Base-by-base conservation (phyloP, 2,329 filamentous ascomycete species). In the Diplodia mutila region DNA sequence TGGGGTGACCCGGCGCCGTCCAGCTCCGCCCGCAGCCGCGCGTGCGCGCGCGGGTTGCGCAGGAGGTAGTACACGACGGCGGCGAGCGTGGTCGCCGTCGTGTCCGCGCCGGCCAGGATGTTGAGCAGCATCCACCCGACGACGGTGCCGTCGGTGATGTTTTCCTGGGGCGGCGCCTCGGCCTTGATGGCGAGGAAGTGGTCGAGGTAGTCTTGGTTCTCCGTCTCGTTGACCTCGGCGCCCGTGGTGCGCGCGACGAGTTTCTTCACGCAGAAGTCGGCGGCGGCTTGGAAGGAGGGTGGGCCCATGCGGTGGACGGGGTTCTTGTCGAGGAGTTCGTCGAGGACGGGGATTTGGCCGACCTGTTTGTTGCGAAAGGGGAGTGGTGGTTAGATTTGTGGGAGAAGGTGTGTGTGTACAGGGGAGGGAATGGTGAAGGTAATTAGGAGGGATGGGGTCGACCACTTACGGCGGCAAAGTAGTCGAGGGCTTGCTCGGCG, bases 101-200 rank as follows among this genome's bases (percentile, higher is more conserved):
- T 81, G 21, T 81, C 80, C 59, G 72, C 73, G 68, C 76, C 76
- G 52, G 74, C 76, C 4, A 78, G 73, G 67, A 77, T 70, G 48
- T 76, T 77, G 54, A 76, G 71, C 21, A 77, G 74, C 71, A 77
- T 72, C 66, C 75, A 77, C 1, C 73, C 73, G 21, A 77, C 74
- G 32, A 77, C 72, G 53, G 73, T 72, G 18, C 73, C 74, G 64
- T 76, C 74, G 16, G 68, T 70, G n/a, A 77, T 74, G 57, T 21
- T 14, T 27, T 23, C 42, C 3, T 46, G 9, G 11, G 67, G 70
- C 61, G 71, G 68, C 39, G 63, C 65, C 42, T 67, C 68, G 5
- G 69, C 52, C 54, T 72, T 69, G 12, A 70, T 69, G 21, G 67
- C 54, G 16, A 73, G 67, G 61, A 72, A 73, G 21, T 65, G 59